Evolutionary conservation across 768 basidiomycete genomes (phyloP).

Genomic region (Tricholoma sp.): DNA sequence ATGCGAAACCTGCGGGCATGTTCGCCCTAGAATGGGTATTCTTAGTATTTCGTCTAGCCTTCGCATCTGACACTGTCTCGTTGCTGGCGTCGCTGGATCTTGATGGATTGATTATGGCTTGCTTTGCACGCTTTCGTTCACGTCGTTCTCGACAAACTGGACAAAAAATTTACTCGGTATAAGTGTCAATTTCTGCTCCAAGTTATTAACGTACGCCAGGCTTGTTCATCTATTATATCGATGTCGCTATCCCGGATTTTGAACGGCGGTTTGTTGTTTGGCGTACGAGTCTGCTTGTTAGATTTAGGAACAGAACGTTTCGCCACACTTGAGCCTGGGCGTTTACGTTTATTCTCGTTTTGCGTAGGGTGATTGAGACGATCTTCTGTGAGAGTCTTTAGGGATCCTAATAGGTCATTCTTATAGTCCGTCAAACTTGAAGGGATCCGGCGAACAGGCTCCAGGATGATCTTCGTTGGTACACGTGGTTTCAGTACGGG

Average conservation of each 20-base stretch:
- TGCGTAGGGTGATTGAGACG: not conserved
- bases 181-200: slow-evolving; percentile 19
- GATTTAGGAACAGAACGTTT: slow-evolving; percentile 8
- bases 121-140: slow-evolving; percentile 56
- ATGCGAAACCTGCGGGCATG: slow-evolving; percentile 45
- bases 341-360: slow-evolving; percentile 2
- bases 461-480: slow-evolving; percentile 3
- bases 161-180: not conserved
- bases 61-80: slow-evolving; percentile 10
- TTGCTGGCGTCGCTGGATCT: slow-evolving; percentile 15
- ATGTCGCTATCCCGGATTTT: not conserved
- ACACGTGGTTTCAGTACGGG: slow-evolving; percentile 51
- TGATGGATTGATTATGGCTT: slow-evolving; percentile 42
- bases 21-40: slow-evolving; percentile 27
- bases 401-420: slow-evolving; percentile 2
- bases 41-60: slow-evolving; percentile 16
- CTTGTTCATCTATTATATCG: slow-evolving; percentile 23
- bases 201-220: slow-evolving; percentile 16
- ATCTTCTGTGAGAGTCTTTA: not conserved
- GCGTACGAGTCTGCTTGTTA: not conserved
- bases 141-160: slow-evolving; percentile 63
- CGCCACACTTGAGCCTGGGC: not conserved
- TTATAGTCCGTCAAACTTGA: slow-evolving; percentile 4
- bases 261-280: not conserved
- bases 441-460: not conserved